Conservation (phyloP, 441 rosid species). For the Isatis lusitanica region DNA sequence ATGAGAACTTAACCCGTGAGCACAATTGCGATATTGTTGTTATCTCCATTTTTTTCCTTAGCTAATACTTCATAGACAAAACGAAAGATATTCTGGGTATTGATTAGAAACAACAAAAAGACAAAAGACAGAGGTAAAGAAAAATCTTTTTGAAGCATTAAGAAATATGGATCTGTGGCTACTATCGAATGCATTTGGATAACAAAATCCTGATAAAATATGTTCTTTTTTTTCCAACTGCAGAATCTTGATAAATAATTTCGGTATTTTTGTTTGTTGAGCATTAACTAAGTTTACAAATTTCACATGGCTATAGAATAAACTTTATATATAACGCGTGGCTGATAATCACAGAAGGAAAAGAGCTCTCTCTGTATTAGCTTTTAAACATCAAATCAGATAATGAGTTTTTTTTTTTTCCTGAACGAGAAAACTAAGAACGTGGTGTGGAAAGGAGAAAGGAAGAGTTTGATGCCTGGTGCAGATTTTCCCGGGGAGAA, state of each 20-base stretch:
- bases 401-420: neutral
- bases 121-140: neutral
- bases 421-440: neutral
- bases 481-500: neutral
- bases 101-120: neutral
- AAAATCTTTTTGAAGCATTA: neutral
- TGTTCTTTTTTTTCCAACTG: neutral
- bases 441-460: neutral
- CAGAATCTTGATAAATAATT: neutral
- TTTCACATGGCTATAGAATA: neutral
- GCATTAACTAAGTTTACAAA: conserved; percentile 17
- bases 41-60: conserved; percentile 40
- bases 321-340: neutral
- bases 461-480: neutral
- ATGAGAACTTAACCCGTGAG: conserved; percentile 37
- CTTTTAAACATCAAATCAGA: conserved; percentile 20
- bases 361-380: conserved; percentile 31
- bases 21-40: conserved; percentile 37
- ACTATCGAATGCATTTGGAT: conserved; percentile 40
- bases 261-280: neutral
- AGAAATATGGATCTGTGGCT: conserved; percentile 46
- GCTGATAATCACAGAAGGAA: conserved; percentile 11
- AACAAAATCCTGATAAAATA: neutral
- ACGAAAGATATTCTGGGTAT: neutral
- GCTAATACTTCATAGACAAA: neutral